Evolutionary conservation across 2,329 filamentous ascomycete genomes (phyloP).

Genomic region (Atkinsonella hypoxylon): DNA sequence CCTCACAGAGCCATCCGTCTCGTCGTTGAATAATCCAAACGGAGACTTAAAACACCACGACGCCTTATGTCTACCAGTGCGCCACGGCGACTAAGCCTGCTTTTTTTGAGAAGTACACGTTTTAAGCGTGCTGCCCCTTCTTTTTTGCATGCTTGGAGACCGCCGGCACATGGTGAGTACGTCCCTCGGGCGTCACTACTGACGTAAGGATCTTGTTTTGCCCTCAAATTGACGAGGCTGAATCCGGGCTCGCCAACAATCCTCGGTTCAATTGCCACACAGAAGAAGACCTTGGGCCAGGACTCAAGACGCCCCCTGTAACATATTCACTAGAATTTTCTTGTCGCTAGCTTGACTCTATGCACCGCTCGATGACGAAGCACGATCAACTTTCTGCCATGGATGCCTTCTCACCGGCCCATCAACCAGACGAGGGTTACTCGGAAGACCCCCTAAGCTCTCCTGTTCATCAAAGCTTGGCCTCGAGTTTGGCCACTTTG

Average conservation of each 20-base stretch:
- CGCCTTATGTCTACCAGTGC: background rate
- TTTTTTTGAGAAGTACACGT: background rate
- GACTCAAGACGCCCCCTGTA: background rate
- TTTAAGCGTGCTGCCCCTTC: background rate
- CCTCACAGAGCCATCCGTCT: background rate
- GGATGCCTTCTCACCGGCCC: constrained; percentile 37
- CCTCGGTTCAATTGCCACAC: background rate
- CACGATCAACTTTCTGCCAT: constrained; percentile 20
- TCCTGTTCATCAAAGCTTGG: constrained; percentile 20
- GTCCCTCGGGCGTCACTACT: background rate
- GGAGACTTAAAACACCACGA: background rate
- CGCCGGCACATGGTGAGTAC: background rate
- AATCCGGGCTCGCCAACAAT: background rate
- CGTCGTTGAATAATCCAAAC: background rate
- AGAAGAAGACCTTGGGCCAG: too few species aligned
- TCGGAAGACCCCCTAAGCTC: constrained; percentile 59
- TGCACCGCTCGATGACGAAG: constrained; percentile 14
- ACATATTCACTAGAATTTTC: background rate
- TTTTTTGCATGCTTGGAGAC: background rate
- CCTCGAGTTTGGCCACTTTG: constrained; percentile 21
- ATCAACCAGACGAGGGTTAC: constrained; percentile 73
- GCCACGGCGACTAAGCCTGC: background rate
- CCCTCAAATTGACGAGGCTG: background rate
- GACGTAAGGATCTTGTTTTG: background rate
- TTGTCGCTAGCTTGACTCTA: background rate